These are phyloP conservation scores for Pseudonitzschia multistriata DNA, from an alignment of 108 stramenopile species.

Conservation along the genomic window DNA sequence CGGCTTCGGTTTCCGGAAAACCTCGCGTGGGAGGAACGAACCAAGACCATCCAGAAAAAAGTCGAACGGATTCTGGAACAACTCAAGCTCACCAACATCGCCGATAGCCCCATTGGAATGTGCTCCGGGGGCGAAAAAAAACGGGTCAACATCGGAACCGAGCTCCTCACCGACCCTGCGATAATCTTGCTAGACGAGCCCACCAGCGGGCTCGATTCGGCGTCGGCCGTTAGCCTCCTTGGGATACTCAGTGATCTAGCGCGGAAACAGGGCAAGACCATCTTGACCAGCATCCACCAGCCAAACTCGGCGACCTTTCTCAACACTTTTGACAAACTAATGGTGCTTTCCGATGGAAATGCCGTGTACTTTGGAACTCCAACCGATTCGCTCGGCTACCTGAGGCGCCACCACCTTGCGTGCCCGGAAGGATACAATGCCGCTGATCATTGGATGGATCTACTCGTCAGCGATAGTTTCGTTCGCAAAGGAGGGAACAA, in stretches of 20 bases:
- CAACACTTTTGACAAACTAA: conserved; percentile 56
- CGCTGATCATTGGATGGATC: conserved; percentile 82
- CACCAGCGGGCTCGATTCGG: conserved; percentile 68
- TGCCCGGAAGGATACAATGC: conserved; percentile 77
- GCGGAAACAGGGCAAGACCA: conserved; percentile 47
- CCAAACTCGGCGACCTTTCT: conserved; percentile 70
- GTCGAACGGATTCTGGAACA: conserved; percentile 59
- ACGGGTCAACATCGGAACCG: conserved; percentile 80
- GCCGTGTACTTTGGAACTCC: conserved; percentile 80
- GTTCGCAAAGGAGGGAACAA: background rate
- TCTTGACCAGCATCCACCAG: conserved; percentile 77
- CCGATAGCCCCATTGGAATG: conserved; percentile 64
- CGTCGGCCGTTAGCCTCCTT: conserved; percentile 50
- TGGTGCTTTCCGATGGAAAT: conserved; percentile 70
- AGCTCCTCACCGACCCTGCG: conserved; percentile 79
- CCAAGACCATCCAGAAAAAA: conserved; percentile 41
- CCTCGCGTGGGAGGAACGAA: conserved; percentile 18
- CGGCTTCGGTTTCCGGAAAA: conserved; percentile 59
- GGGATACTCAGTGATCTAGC: conserved; percentile 46
- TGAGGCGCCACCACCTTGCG: conserved; percentile 36
- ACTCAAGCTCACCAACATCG: conserved; percentile 56
- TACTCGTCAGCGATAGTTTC: conserved; percentile 56
- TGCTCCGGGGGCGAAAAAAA: conserved; percentile 80
- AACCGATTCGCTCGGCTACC: conserved; percentile 41
- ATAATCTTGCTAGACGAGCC: conserved; percentile 83